Base-by-base conservation (phyloP, 2,329 filamentous ascomycete species). In the Basipetospora chlamydospora region DNA sequence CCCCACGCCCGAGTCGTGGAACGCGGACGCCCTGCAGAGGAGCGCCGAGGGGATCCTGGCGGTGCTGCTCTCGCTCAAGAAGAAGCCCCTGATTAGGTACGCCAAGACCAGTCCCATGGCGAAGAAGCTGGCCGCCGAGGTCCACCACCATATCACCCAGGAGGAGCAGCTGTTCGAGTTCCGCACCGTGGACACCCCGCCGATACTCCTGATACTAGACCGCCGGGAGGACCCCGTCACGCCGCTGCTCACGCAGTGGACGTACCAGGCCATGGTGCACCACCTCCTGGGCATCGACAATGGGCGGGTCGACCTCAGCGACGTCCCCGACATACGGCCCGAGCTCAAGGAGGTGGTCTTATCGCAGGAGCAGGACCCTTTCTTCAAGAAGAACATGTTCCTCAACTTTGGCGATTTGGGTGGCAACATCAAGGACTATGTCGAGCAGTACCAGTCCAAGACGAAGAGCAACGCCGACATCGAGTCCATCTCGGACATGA, bases 211-310 rank as follows among this genome's bases (percentile, higher is more conserved):
- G 23, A 74, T 98, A 37, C 61, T 98, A 21, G 90, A 98, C 57
- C 76, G 90, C 28, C 74, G 90, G 54, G 87, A 95, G 52, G 90
- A 98, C 49, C 88, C 90, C 0, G 81, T 96, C 35, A 98, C 90
- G 3, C 90, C 90, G 0, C 63, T 98, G 9, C 68, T 98, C 33
- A 94, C 86, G 3, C 90, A 98, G 54, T 98, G 90, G 90, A 98
- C 90, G 18, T 98, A 98, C 51, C 90, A 98, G 59, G 90, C 90
- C n/a, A 98, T 98, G 87, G 90, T 98, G 1, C 90, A 98, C 53
- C 90, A 98, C 51, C 63, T 96, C 2, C 66, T 98, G 10, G 90
- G 90, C 5, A 94, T 98, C 45, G 74, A 82, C 40, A 96, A 96
- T 53, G 90, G 90, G n/a, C 73, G 88, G 35, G 90, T 98, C 1